Conservation (phyloP, 345 rosid genomes). For the Angophora floribunda region DNA sequence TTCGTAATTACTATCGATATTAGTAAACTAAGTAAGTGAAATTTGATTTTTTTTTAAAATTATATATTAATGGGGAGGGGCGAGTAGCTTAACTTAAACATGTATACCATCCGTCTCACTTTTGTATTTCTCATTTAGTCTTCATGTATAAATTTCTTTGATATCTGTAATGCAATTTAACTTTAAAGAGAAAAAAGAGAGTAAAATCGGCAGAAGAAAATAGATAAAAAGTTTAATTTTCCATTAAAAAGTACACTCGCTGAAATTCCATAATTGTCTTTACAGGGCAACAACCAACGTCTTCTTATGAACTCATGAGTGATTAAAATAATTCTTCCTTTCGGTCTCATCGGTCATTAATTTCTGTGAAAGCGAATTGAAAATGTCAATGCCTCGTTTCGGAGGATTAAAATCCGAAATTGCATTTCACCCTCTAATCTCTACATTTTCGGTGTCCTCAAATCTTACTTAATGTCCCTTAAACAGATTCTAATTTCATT, state of each 20-base stretch:
- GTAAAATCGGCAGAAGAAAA: background rate
- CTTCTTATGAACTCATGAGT: background rate
- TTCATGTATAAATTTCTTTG: too few species aligned
- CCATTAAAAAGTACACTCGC: too few species aligned
- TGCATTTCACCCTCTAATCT: background rate
- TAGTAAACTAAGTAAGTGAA: too few species aligned
- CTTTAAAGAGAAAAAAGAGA: too few species aligned
- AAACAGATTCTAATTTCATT: background rate
- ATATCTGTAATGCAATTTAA: too few species aligned
- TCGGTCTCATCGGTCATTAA: background rate
- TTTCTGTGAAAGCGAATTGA: background rate
- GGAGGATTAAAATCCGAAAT: background rate
- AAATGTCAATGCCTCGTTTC: background rate
- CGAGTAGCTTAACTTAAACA: too few species aligned
- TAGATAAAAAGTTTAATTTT: background rate
- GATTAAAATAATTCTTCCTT: background rate
- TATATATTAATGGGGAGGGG: too few species aligned
- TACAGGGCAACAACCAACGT: background rate
- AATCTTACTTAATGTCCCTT: background rate
- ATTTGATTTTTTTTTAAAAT: too few species aligned
- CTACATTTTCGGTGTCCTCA: background rate
- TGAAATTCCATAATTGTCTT: too few species aligned
- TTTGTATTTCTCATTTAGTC: too few species aligned
- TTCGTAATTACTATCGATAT: too few species aligned
- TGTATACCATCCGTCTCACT: too few species aligned